Evolutionary conservation across 2,329 filamentous ascomycete species (phyloP), one percentile per base, ranked within the genome.

Genomic region (Aspergillus ustus): DNA sequence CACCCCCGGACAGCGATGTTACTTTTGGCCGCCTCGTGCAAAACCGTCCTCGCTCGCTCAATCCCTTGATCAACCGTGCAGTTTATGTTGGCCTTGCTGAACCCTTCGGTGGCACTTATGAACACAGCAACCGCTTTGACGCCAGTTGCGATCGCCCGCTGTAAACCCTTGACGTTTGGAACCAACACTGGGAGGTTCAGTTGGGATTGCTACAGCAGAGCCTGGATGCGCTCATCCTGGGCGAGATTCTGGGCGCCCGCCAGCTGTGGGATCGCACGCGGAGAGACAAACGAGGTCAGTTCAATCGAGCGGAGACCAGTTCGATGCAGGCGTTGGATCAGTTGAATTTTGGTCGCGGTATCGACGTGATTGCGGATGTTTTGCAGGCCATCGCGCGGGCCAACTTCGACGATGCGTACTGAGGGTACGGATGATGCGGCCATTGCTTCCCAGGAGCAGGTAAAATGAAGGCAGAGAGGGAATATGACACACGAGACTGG

Each of bases 231-330:
- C 0, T 56, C 17, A 55, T 65, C 44, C 0, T 55, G 40, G 2
- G 74, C 56, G 0, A 77, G 59, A 17, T 69, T 61, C 17, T 69
- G 69, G 62, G 71, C 73, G 51, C 77, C 75, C 5, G 73, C 71
- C 50, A 92, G 87, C 83, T 95, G 92, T 3, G 92, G 92, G 53
- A 93, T 89, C 86, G 90, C 93, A 85, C 91, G 92, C 1, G 92
- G 91, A 51, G 90, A 86, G 9, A 96, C 92, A 71, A 96, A 92
- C 1, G 90, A 91, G 0, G 91, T 92, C 19, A 90, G 88, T 75
- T 96, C 92, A 64, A 96, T 94, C 3, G 88, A 88, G 6, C 81
- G 80, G 46, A 95, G 75, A 0, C 92, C 92, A 0, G 91, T 90
- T 65, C 80, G 79, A 37, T 88, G 86, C 63, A 96, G 80, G 63